These are phyloP conservation scores for Avena eriantha DNA, from an alignment of 176 grass and related monocot species.

Conservation along the genomic window DNA sequence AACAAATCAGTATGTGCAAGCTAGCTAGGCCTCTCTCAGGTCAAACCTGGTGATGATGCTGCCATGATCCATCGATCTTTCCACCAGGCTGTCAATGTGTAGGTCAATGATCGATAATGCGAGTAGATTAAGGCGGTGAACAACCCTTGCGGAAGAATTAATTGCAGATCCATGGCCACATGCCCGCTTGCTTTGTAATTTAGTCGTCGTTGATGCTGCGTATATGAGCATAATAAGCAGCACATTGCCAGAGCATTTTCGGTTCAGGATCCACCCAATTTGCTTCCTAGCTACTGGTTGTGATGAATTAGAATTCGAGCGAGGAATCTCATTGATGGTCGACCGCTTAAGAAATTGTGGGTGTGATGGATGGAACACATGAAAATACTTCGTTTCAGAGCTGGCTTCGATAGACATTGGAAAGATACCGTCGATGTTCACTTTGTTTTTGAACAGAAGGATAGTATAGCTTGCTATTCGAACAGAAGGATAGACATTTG, in stretches of 20 bases:
- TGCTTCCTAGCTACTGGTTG: neutral
- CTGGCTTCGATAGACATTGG: no score
- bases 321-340: no score
- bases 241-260: constrained; percentile 28
- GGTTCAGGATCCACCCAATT: constrained; percentile 35
- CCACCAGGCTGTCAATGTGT: constrained; percentile 51
- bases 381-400: no score
- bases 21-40: constrained; percentile 23
- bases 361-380: no score
- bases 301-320: neutral
- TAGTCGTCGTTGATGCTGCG: neutral
- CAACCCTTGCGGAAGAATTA: neutral
- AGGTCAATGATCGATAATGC: constrained; percentile 43
- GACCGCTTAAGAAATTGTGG: no score
- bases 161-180: no score
- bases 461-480: no score
- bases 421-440: no score
- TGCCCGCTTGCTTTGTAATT: no score
- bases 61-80: constrained; percentile 31
- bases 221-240: constrained; percentile 9
- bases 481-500: no score
- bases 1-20: constrained; percentile 10
- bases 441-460: no score
- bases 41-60: constrained; percentile 41
- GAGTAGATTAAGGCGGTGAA: constrained; percentile 16